Evolutionary conservation across 225 moss, liverwort and hornwort genomes (phyloP).

Genomic region (Pleurozium schreberi): DNA sequence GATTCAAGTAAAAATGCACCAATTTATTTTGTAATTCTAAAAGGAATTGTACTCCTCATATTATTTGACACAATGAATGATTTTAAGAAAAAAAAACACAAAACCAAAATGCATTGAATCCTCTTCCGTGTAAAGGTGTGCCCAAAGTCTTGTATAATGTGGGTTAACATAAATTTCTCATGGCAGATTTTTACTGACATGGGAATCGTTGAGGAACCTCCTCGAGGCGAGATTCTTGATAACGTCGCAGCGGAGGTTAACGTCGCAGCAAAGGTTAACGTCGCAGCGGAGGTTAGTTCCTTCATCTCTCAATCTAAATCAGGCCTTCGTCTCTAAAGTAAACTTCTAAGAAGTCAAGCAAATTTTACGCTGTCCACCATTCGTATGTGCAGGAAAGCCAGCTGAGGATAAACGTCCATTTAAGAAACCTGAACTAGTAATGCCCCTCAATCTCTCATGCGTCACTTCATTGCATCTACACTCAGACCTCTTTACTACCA

Average conservation of each 20-base stretch:
- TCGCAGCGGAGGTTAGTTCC: slow-evolving; percentile 21
- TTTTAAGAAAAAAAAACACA: not conserved
- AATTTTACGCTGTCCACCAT: not conserved
- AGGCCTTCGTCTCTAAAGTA: not conserved
- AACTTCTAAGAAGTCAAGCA: not conserved
- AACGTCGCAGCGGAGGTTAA: slow-evolving; percentile 39
- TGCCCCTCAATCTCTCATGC: not conserved
- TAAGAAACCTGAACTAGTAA: not conserved
- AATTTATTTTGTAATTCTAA: too few species aligned
- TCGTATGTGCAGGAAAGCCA: not conserved
- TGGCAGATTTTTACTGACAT: slow-evolving; percentile 44
- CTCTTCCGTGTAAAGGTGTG: not conserved
- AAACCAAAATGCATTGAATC: not conserved
- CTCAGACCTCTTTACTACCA: too few species aligned
- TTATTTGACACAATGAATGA: too few species aligned
- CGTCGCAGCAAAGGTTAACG: slow-evolving; percentile 24
- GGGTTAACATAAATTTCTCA: not conserved
- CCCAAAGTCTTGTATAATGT: not conserved
- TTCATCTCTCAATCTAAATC: not conserved
- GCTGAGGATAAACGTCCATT: not conserved
- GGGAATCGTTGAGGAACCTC: slow-evolving; percentile 40
- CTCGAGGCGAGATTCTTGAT: slow-evolving; percentile 37
- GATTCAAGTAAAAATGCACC: too few species aligned
- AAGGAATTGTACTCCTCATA: too few species aligned
- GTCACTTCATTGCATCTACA: not conserved